These are phyloP conservation scores for Bipolaris sorokiniana DNA, from an alignment of 2,329 filamentous ascomycete genomes.

Conservation along the genomic window DNA sequence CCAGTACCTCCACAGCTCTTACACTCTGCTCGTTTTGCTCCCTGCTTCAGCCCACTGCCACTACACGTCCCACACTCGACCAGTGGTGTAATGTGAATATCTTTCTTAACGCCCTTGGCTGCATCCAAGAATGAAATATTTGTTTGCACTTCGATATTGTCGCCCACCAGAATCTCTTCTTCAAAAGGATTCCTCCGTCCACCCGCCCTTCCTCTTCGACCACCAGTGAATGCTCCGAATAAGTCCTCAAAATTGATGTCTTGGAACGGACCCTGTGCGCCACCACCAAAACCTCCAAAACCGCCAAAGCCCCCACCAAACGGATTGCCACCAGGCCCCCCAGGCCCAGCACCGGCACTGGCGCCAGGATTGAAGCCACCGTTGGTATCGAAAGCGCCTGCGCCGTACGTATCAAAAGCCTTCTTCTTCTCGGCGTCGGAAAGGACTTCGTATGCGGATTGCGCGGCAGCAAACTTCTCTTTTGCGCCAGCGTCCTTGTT, in stretches of 20 bases:
- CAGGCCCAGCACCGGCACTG: slow-evolving; percentile 57
- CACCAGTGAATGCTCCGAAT: slow-evolving; percentile 82
- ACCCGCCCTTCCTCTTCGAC: slow-evolving; percentile 55
- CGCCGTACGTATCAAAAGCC: slow-evolving; percentile 88
- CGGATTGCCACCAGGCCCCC: slow-evolving; percentile 67
- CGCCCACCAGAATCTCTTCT: slow-evolving; percentile 83
- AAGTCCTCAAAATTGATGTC: slow-evolving; percentile 97
- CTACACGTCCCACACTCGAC: slow-evolving; percentile 81
- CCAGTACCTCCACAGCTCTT: slow-evolving; percentile 85
- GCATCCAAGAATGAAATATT: slow-evolving; percentile 96
- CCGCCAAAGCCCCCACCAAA: slow-evolving; percentile 60
- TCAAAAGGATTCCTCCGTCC: slow-evolving; percentile 72
- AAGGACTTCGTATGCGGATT: slow-evolving; percentile 90
- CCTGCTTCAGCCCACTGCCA: slow-evolving; percentile 83
- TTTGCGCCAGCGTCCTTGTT: slow-evolving; percentile 96
- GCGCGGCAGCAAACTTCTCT: slow-evolving; percentile 91
- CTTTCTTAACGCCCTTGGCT: slow-evolving; percentile 86
- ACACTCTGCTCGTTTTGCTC: slow-evolving; percentile 75
- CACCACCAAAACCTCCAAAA: slow-evolving; percentile 48
- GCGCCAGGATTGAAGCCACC: slow-evolving; percentile 80
- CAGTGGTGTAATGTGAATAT: slow-evolving; percentile 84
- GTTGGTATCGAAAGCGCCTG: slow-evolving; percentile 71
- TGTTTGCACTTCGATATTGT: slow-evolving; percentile 93
- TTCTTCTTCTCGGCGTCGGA: slow-evolving; percentile 93
- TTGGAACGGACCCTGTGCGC: slow-evolving; percentile 63